Evolutionary conservation across 768 basidiomycete genomes (phyloP).

Genomic region (Mycena filopes): DNA sequence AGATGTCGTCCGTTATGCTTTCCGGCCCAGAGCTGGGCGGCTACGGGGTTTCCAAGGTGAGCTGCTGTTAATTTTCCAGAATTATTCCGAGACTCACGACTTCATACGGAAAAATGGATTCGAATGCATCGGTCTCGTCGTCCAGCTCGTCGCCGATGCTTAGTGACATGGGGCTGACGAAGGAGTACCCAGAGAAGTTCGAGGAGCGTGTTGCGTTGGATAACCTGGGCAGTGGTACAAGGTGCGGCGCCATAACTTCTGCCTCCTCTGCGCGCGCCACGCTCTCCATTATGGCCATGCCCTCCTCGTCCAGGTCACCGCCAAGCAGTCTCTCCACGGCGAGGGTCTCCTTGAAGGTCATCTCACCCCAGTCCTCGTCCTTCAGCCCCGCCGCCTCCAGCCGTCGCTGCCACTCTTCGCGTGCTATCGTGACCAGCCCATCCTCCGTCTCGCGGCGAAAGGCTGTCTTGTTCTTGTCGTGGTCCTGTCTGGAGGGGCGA

Average conservation of each 20-base stretch:
- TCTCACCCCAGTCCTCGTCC: slow-evolving; percentile 57
- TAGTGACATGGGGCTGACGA: slow-evolving; percentile 56
- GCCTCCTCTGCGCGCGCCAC: slow-evolving; percentile 36
- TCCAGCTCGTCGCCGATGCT: slow-evolving; percentile 41
- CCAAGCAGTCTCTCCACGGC: slow-evolving; percentile 51
- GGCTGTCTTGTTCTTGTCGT: slow-evolving; percentile 42
- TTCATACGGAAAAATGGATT: slow-evolving; percentile 36
- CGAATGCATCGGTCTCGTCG: slow-evolving; percentile 48
- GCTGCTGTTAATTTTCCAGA: neutral
- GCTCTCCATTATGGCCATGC: slow-evolving; percentile 29
- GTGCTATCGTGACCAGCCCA: slow-evolving; percentile 44
- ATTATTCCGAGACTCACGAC: slow-evolving; percentile 21
- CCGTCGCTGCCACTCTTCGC: slow-evolving; percentile 54
- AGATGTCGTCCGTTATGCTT: slow-evolving; percentile 28
- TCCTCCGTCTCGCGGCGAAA: slow-evolving; percentile 44
- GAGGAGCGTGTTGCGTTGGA: slow-evolving; percentile 29
- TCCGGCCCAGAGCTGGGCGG: slow-evolving; percentile 18
- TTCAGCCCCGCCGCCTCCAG: slow-evolving; percentile 46
- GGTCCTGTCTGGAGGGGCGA: slow-evolving; percentile 37
- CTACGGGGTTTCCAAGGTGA: slow-evolving; percentile 5
- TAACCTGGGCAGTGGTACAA: neutral
- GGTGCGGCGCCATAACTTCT: neutral
- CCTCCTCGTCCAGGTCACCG: slow-evolving; percentile 47
- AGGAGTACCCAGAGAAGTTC: slow-evolving; percentile 54
- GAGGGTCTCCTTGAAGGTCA: slow-evolving; percentile 49